Evolutionary conservation across 140 eudicot genomes (phyloP).

Genomic region (Erigeron philadelphicus): DNA sequence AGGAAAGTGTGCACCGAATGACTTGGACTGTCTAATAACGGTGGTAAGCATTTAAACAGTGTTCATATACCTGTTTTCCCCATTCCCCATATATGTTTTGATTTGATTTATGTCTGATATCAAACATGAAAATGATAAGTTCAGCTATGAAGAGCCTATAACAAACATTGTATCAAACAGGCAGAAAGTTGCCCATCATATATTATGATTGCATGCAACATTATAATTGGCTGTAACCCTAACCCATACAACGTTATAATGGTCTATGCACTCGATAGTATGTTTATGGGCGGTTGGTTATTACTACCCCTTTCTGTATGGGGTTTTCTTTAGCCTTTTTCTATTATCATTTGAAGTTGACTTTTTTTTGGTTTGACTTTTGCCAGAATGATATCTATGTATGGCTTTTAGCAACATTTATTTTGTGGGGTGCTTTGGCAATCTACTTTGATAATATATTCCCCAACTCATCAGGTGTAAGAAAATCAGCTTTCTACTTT

Average conservation of each 20-base stretch:
- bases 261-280: background rate
- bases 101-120: background rate
- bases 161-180: background rate
- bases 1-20: slow-evolving; percentile 56
- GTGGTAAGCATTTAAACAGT: slow-evolving; percentile 41
- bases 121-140: background rate
- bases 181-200: background rate
- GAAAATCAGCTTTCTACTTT: slow-evolving; percentile 75
- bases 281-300: background rate
- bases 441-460: slow-evolving; percentile 81
- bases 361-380: slow-evolving; percentile 21
- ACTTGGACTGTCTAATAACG: slow-evolving; percentile 53
- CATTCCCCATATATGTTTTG: background rate
- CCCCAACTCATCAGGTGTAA: slow-evolving; percentile 70
- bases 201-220: background rate
- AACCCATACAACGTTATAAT: too few species aligned
- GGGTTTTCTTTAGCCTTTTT: background rate
- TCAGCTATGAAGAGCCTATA: background rate
- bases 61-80: background rate
- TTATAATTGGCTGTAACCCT: background rate
- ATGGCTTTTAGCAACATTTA: slow-evolving; percentile 61
- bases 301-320: slow-evolving; percentile 1
- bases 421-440: slow-evolving; percentile 71
- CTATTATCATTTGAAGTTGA: slow-evolving; percentile 11
- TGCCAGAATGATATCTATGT: slow-evolving; percentile 66